Evolutionary conservation across 2,329 filamentous ascomycete genomes (phyloP).

Genomic region (Aspergillus spinulosporus): DNA sequence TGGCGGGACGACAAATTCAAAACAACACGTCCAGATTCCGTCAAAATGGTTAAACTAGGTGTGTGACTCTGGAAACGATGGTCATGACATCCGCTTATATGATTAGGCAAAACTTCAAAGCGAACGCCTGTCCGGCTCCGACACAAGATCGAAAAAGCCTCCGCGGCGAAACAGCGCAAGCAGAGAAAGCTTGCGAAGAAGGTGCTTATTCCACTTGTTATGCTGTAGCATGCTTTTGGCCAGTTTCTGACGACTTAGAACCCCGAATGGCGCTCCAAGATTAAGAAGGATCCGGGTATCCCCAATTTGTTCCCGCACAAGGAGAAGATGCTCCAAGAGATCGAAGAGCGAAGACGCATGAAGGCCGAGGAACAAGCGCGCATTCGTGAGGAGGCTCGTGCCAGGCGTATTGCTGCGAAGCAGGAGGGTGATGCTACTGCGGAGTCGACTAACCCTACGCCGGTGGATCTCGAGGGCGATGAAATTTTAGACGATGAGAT

Average conservation of each 20-base stretch:
- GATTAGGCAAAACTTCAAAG: conserved; percentile 88
- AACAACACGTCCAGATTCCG: conserved; percentile 19
- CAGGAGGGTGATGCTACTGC: conserved; percentile 35
- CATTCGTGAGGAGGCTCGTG: conserved; percentile 65
- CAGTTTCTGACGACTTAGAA: conserved; percentile 54
- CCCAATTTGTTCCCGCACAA: conserved; percentile 98
- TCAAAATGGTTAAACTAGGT: conserved; percentile 46
- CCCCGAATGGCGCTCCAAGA: conserved; percentile 88
- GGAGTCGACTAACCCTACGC: conserved; percentile 34
- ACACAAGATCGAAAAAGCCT: conserved; percentile 94
- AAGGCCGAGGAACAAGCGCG: conserved; percentile 77
- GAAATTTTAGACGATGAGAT: conserved; percentile 49
- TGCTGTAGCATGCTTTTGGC: not conserved
- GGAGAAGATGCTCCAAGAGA: conserved; percentile 89
- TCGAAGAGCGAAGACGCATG: conserved; percentile 79
- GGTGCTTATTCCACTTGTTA: conserved; percentile 34
- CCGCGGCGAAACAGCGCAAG: conserved; percentile 87
- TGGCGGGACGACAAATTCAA: conserved; percentile 17
- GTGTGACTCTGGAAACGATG: conserved; percentile 14
- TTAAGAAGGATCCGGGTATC: conserved; percentile 98
- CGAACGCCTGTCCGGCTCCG: conserved; percentile 83
- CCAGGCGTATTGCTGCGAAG: conserved; percentile 43
- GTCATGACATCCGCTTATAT: not conserved
- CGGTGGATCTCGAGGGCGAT: conserved; percentile 50
- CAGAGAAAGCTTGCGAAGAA: conserved; percentile 85